Conservation (phyloP, 495 filamentous ascomycete species). For the Polyplosphaeria fusca region DNA sequence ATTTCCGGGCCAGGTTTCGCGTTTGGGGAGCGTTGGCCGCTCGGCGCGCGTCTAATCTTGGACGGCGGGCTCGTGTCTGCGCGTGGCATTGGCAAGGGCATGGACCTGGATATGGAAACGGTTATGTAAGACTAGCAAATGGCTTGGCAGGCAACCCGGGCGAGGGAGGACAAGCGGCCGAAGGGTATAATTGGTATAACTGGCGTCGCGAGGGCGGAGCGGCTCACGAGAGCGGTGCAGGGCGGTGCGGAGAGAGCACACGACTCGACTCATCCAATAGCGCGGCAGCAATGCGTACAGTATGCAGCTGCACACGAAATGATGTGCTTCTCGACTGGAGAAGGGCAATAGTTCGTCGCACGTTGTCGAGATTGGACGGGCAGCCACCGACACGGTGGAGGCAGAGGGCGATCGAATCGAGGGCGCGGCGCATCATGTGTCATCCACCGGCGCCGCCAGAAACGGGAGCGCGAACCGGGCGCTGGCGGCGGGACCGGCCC, state of each 20-base stretch:
- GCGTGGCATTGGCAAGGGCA: too few species aligned
- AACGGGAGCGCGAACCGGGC: slow-evolving; percentile 3
- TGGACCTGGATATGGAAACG: neutral
- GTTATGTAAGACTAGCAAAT: slow-evolving; percentile 9
- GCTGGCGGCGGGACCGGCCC: too few species aligned
- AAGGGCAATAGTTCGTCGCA: slow-evolving; percentile 15
- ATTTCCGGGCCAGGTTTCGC: slow-evolving; percentile 11
- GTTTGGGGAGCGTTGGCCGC: neutral
- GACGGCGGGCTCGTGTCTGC: too few species aligned
- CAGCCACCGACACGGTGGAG: neutral
- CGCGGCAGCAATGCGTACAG: too few species aligned
- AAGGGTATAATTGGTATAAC: neutral
- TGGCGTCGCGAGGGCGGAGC: neutral
- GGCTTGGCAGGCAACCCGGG: neutral
- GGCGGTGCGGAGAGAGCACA: too few species aligned
- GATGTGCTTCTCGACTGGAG: too few species aligned
- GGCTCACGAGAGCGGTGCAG: too few species aligned
- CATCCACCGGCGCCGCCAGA: neutral
- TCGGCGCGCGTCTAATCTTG: too few species aligned
- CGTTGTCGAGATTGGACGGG: neutral
- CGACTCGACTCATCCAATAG: too few species aligned
- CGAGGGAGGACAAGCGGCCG: neutral
- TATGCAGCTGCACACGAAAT: too few species aligned
- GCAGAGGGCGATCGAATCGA: slow-evolving; percentile 10
- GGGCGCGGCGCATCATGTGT: slow-evolving; percentile 6